These are phyloP conservation scores for Ramalina peruviana DNA, from an alignment of 495 filamentous ascomycete species.

Conservation along the genomic window DNA sequence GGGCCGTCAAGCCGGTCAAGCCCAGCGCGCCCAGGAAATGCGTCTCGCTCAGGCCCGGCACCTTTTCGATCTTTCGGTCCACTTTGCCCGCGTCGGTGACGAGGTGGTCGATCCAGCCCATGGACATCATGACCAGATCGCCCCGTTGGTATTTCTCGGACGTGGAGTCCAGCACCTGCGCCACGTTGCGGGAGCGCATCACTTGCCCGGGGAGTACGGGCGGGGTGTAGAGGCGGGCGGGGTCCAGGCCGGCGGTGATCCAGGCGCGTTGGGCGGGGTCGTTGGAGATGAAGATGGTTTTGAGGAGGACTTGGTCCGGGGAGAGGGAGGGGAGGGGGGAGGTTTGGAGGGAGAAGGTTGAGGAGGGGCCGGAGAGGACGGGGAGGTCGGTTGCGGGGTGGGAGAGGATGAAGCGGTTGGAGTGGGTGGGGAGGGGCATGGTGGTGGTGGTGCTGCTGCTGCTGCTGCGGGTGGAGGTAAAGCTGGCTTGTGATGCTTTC, in stretches of 20 bases:
- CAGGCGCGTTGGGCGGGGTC: conserved; percentile 59
- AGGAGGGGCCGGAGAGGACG: conserved; percentile 17
- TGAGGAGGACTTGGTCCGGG: conserved; percentile 42
- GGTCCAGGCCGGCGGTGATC: conserved; percentile 35
- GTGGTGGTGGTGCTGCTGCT: not conserved
- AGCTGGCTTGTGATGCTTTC: not conserved
- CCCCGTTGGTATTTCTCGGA: conserved; percentile 21
- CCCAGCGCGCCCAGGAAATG: conserved; percentile 39
- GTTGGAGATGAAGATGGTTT: conserved; percentile 47
- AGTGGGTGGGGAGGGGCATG: conserved; percentile 11
- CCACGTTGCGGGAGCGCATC: conserved; percentile 42
- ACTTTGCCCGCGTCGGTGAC: conserved; percentile 23
- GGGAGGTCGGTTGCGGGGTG: conserved; percentile 21
- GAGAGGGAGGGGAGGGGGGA: conserved; percentile 31
- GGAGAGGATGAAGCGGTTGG: conserved; percentile 26
- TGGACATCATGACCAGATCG: conserved; percentile 24
- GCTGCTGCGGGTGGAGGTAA: not conserved
- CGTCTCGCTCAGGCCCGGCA: conserved; percentile 25
- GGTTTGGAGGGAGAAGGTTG: conserved; percentile 35
- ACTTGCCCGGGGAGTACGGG: conserved; percentile 43
- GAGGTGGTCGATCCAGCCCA: conserved; percentile 39
- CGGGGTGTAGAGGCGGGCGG: conserved; percentile 39
- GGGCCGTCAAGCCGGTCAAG: conserved; percentile 34
- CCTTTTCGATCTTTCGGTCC: conserved; percentile 19
- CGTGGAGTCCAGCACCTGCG: conserved; percentile 28